phyloP scores from a whole-genome alignment of 192 early-diverging fungal species.

The Coemansia sp. region DNA sequence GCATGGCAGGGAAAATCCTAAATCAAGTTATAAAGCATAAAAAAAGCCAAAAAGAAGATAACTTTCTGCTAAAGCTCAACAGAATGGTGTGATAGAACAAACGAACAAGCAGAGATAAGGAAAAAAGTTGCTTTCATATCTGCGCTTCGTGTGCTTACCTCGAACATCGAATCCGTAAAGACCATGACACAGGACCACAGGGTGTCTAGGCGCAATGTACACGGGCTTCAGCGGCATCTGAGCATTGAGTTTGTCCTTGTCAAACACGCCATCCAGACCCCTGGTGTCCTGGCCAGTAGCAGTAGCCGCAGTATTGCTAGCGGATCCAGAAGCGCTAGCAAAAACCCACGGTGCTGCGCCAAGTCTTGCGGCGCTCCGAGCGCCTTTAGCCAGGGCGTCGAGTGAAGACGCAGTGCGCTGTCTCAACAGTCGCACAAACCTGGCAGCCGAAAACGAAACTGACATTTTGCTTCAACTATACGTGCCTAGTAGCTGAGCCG shows the following conservation, averaged over 20 bases:
- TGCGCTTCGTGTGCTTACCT: constrained; percentile 7
- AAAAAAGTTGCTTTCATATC: too few relatives aligned
- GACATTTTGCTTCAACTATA: constrained; percentile 22
- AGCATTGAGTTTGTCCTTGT: constrained; percentile 38
- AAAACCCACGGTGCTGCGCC: constrained; percentile 36
- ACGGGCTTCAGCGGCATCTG: constrained; percentile 59
- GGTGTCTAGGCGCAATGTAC: constrained; percentile 74
- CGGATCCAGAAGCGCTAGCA: constrained; percentile 24
- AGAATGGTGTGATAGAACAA: too few relatives aligned
- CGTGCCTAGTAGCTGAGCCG: background rate
- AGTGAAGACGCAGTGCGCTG: constrained; percentile 21
- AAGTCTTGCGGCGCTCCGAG: constrained; percentile 21
- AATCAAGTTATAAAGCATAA: background rate
- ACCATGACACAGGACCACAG: constrained; percentile 85
- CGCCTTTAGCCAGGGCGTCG: constrained; percentile 21
- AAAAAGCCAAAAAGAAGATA: constrained; percentile 9
- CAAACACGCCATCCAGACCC: constrained; percentile 2
- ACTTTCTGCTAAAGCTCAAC: too few relatives aligned
- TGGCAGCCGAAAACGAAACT: constrained; percentile 33
- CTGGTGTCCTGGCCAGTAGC: background rate
- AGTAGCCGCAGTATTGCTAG: background rate
- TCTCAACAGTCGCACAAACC: constrained; percentile 29
- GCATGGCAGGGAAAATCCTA: too few relatives aligned
- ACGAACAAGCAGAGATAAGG: too few relatives aligned
- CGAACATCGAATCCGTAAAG: constrained; percentile 90